phyloP scores from a whole-genome alignment of 2,329 filamentous ascomycete genomes.

The Peltaster fructicola region DNA sequence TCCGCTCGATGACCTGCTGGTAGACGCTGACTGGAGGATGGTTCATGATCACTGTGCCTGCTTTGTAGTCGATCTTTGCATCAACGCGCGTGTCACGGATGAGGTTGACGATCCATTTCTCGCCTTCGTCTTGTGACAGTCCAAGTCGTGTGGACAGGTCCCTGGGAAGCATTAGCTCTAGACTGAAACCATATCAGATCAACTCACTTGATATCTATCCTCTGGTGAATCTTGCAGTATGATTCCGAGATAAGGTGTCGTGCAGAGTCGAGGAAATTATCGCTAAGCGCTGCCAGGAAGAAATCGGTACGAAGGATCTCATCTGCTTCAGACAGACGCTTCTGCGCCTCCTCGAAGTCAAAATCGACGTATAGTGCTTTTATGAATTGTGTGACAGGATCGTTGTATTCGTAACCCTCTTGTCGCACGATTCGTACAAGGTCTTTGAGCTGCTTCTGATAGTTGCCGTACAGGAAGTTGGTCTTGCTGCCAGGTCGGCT shows the following conservation, averaged over 20 bases:
- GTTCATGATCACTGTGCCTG: constrained; percentile 98
- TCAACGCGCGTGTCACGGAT: constrained; percentile 95
- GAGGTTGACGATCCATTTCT: constrained; percentile 99
- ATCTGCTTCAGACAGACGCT: constrained; percentile 71
- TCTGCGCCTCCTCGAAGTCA: constrained; percentile 91
- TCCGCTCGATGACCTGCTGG: constrained; percentile 97
- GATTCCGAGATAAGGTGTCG: constrained; percentile 94
- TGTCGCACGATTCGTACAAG: constrained; percentile 88
- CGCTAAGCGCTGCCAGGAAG: constrained; percentile 73
- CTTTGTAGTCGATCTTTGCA: constrained; percentile 98
- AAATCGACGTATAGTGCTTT: constrained; percentile 92
- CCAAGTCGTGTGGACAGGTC: constrained; percentile 85
- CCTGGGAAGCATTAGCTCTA: constrained; percentile 23
- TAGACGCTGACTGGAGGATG: constrained; percentile 97
- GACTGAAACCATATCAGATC: constrained; percentile 1
- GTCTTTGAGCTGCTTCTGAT: constrained; percentile 98
- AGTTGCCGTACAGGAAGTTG: constrained; percentile 81
- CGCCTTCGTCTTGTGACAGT: constrained; percentile 81
- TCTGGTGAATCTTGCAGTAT: constrained; percentile 99
- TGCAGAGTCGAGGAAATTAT: constrained; percentile 83
- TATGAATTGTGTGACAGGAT: constrained; percentile 91
- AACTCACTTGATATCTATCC: constrained; percentile 79
- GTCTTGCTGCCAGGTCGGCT: constrained; percentile 65
- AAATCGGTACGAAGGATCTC: constrained; percentile 86
- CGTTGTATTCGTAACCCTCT: constrained; percentile 92